Conservation (phyloP, 306 rosid genomes). For the Boehmeria nivea region DNA sequence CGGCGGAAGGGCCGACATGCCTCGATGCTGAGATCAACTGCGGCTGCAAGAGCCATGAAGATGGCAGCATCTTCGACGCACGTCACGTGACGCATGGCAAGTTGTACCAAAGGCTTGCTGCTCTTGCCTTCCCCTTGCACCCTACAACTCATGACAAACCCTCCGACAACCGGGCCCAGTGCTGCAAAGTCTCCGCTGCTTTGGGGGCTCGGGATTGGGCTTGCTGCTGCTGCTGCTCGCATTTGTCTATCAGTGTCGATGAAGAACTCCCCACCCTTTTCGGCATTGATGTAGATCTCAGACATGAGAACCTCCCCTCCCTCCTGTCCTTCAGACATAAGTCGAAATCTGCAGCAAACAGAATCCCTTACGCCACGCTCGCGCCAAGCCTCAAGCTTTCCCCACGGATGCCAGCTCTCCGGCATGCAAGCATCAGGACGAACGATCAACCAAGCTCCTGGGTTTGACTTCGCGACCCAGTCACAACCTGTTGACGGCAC, state of each 20-base stretch:
- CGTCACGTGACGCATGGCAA: constrained; percentile 81
- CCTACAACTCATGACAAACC: constrained; percentile 87
- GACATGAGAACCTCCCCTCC: constrained; percentile 73
- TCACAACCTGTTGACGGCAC: constrained; percentile 96
- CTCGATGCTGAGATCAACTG: constrained; percentile 74
- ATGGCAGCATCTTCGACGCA: constrained; percentile 93
- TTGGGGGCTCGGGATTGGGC: constrained; percentile 81
- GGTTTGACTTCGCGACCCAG: constrained; percentile 91
- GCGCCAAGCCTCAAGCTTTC: constrained; percentile 96
- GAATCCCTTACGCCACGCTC: constrained; percentile 77
- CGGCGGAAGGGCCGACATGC: constrained; percentile 80
- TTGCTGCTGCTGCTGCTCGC: constrained; percentile 40
- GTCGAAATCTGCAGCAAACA: constrained; percentile 69
- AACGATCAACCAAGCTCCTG: constrained; percentile 93
- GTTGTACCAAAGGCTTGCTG: constrained; percentile 69
- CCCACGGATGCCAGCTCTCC: constrained; percentile 97
- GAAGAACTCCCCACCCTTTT: constrained; percentile 87
- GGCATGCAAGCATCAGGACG: constrained; percentile 67
- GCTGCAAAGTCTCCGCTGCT: constrained; percentile 90
- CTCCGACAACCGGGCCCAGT: constrained; percentile 57
- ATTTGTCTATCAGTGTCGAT: constrained; percentile 73
- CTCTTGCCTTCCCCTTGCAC: constrained; percentile 90
- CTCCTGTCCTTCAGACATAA: constrained; percentile 67
- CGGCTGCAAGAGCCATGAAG: constrained; percentile 94
- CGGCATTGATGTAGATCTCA: constrained; percentile 71